Base-by-base conservation (phyloP, 495 filamentous ascomycete genomes). In the Annulohypoxylon bovei region DNA sequence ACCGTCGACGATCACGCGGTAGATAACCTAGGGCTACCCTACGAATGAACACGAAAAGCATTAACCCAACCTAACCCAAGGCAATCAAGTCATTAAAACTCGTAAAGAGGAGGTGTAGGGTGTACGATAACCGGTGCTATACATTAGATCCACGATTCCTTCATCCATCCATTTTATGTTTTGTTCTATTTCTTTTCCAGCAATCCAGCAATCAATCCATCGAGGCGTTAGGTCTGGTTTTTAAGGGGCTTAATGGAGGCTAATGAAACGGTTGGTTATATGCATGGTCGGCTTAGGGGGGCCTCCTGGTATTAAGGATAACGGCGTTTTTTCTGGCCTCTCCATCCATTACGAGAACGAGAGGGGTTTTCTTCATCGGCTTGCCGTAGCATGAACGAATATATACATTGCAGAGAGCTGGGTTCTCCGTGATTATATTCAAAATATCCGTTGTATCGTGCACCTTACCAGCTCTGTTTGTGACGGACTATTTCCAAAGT, bases 161-260 rank as follows among this genome's bases (percentile, higher is more conserved):
- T 2, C 4, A 46, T 27, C 20, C 30, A 18, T 20, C 20, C 23
- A n/a, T 57, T 42, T 18, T 52, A 16, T 32, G 9, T 40, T 53
- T 5, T 4, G n/a, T 39, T 16, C 32, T 14, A 53, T 16, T 40
- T 53, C 11, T 4, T 25, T 39, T 16, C 32, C 23, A 53, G 46
- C 46, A 62, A 42, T 53, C n/a, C n/a, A 20, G 16, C 6, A 42
- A n/a, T n/a, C n/a, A 42, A 42, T 18, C 39, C 39, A 42, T 16
- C n/a, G 22, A 62, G 59, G 59, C 59, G 59, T 62, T 53, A 28
- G 47, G 47, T 62, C 22, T 56, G 47, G 47, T 62, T 30, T 56
- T 35, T 27, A 14, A 37, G 54, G 54, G 35, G n/a, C 11, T 27
- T 57, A 27, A 16, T 53, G 22, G 59, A n/a, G 33, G 32, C 2